phyloP scores from a whole-genome alignment of 352 stramenopile genomes.

The Globisporangium rhizosaccharum region DNA sequence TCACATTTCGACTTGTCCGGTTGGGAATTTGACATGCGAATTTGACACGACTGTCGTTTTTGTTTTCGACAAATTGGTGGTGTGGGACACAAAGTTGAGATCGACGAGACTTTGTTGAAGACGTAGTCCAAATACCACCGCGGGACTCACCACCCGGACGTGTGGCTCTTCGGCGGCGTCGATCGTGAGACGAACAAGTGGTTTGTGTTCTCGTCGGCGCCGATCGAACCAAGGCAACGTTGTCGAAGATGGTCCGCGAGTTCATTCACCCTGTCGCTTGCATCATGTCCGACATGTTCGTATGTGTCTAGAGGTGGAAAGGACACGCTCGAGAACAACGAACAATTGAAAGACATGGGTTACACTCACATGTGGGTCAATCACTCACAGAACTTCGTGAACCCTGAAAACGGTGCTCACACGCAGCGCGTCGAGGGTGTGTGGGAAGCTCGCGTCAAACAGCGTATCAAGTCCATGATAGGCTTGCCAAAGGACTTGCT shows the following conservation, averaged over 20 bases:
- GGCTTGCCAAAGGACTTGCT: too few relatives aligned
- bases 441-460: too few relatives aligned
- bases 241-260: neutral
- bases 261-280: too few relatives aligned
- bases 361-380: too few relatives aligned
- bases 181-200: constrained; percentile 16
- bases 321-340: too few relatives aligned
- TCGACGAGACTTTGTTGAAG: constrained; percentile 21
- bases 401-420: too few relatives aligned
- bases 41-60: neutral
- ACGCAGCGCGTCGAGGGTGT: too few relatives aligned
- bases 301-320: too few relatives aligned
- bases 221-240: neutral
- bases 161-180: constrained; percentile 27
- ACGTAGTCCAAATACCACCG: constrained; percentile 27
- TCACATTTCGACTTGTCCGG: neutral
- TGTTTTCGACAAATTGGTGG: constrained; percentile 5
- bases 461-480: too few relatives aligned
- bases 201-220: constrained; percentile 11
- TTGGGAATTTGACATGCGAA: neutral
- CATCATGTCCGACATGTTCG: too few relatives aligned
- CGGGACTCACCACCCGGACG: constrained; percentile 10
- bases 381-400: too few relatives aligned
- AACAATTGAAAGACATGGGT: too few relatives aligned
- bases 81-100: constrained; percentile 20